Base-by-base conservation (phyloP, 2,329 filamentous ascomycete species). In the Claviceps sp. region DNA sequence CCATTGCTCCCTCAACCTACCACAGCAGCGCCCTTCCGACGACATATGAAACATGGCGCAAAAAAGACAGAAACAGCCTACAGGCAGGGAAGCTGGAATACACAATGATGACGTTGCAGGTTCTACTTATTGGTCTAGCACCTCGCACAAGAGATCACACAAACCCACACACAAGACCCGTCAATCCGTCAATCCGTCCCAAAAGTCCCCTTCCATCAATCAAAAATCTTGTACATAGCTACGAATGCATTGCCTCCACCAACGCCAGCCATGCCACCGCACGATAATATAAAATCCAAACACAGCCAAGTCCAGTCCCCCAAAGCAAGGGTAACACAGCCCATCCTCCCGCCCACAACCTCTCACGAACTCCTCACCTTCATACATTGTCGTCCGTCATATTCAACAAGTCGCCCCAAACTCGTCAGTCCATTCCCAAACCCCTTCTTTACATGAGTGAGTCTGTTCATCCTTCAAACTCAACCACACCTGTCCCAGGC, bases 381-480 rank as follows among this genome's bases (percentile, higher is more conserved):
- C 47, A 53, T 41, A 44, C 45, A 26, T 55, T 38, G 51, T 52
- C 51, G 49, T 57, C 14, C 41, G 9, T 4, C 50, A 55, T 50
- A 52, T 54, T 45, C 40, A 45, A 46, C 47, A 48, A 45, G 34
- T 13, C 30, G 9, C n/a, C 26, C 48, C 38, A 24, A 22, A 16
- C 22, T 44, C 22, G n/a, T 30, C 48, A 5, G 14, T 18, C 24
- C 22, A 16, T 34, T 2, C 4, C 9, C 9, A 24, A 43, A 41
- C 42, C 5, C 20, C 8, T 14, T 6, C 20, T 26, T 2, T 26
- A 11, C 5, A 30, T 7, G 18, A 20, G 7, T 7, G 18, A 20
- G 7, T 47, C 14, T 22, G n/a, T 40, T 62, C 57, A 70, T 20
- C 67, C 68, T 54, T 71, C 70, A 60, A 72, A 72, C 59, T 72